These are phyloP conservation scores for Thinopyrum elongatum DNA, from an alignment of 176 grass and related monocot species.

Conservation along the genomic window DNA sequence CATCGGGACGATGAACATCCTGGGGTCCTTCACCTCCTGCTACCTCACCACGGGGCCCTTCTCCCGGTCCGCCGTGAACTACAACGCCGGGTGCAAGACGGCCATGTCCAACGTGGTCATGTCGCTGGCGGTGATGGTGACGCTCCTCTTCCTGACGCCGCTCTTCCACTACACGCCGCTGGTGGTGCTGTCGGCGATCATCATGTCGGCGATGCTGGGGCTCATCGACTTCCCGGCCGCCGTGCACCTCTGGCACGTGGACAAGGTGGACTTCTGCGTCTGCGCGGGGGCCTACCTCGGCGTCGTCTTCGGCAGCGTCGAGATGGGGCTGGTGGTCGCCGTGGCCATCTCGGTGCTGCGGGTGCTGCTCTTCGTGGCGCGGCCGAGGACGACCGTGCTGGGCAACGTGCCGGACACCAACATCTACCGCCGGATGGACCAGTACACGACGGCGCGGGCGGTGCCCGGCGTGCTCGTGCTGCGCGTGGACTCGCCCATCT, in stretches of 20 bases:
- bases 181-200: slow-evolving; percentile 94
- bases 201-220: slow-evolving; percentile 86
- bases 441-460: slow-evolving; percentile 51
- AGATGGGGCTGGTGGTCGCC: slow-evolving; percentile 71
- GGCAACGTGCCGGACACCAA: slow-evolving; percentile 78
- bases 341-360: slow-evolving; percentile 65
- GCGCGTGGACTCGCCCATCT: slow-evolving; percentile 76
- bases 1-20: slow-evolving; percentile 85
- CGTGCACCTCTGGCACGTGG: slow-evolving; percentile 81
- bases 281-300: slow-evolving; percentile 85
- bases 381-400: slow-evolving; percentile 70
- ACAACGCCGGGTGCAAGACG: slow-evolving; percentile 95
- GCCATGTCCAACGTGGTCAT: slow-evolving; percentile 96
- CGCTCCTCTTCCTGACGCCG: slow-evolving; percentile 83
- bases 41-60: slow-evolving; percentile 95
- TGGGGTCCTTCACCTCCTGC: slow-evolving; percentile 88
- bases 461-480: slow-evolving; percentile 82
- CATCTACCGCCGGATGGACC: slow-evolving; percentile 75
- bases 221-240: slow-evolving; percentile 85
- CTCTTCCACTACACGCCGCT: slow-evolving; percentile 95
- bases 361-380: slow-evolving; percentile 65
- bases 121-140: slow-evolving; percentile 85
- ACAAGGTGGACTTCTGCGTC: slow-evolving; percentile 97
- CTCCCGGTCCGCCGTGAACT: slow-evolving; percentile 89
- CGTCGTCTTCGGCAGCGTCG: slow-evolving; percentile 89